A percentile compares a stretch with the other conserved stretches of the same genome.
Conservation (phyloP, 768 basidiomycete species). For the Flagelloscypha sp. region DNA sequence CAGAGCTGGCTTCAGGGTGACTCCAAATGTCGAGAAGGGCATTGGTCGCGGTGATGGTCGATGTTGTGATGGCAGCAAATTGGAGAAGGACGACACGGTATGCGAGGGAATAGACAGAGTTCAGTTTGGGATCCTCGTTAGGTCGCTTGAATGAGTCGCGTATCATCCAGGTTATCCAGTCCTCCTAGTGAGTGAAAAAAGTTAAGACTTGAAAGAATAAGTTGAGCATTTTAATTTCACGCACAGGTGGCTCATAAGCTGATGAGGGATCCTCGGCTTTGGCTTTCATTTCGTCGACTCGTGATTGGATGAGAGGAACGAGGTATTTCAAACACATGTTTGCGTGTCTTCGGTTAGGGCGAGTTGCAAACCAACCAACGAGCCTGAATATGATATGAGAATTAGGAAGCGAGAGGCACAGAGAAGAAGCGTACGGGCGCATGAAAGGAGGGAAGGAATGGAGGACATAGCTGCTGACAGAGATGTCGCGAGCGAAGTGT, state of each 20-base stretch:
- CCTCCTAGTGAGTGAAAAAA: too few relatives aligned
- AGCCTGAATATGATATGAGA: too few relatives aligned
- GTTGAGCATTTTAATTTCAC: too few relatives aligned
- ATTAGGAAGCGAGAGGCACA: too few relatives aligned
- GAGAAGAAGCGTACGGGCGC: constrained; percentile 7
- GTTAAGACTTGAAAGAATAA: too few relatives aligned
- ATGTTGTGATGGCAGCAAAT: constrained; percentile 7
- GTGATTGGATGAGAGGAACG: constrained; percentile 6
- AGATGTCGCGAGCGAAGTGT: constrained; percentile 8
- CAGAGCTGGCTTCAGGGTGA: not conserved
- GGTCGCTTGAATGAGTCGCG: constrained; percentile 13
- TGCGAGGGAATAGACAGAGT: constrained; percentile 8
- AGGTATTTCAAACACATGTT: constrained; percentile 9
- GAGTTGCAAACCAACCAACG: constrained; percentile 10
- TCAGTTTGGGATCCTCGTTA: constrained; percentile 6
- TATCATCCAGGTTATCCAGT: constrained; percentile 14
- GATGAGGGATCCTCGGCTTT: constrained; percentile 9
- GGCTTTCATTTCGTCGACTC: constrained; percentile 7
- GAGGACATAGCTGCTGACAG: constrained; percentile 10
- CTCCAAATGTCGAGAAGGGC: constrained; percentile 10
- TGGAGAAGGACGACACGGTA: constrained; percentile 12
- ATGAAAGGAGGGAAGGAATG: constrained; percentile 12
- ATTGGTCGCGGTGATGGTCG: constrained; percentile 9
- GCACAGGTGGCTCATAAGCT: constrained; percentile 9
- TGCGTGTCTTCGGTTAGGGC: constrained; percentile 10